Evolutionary conservation across 139 green algal genomes (phyloP).

Genomic region (Volvox africanus): DNA sequence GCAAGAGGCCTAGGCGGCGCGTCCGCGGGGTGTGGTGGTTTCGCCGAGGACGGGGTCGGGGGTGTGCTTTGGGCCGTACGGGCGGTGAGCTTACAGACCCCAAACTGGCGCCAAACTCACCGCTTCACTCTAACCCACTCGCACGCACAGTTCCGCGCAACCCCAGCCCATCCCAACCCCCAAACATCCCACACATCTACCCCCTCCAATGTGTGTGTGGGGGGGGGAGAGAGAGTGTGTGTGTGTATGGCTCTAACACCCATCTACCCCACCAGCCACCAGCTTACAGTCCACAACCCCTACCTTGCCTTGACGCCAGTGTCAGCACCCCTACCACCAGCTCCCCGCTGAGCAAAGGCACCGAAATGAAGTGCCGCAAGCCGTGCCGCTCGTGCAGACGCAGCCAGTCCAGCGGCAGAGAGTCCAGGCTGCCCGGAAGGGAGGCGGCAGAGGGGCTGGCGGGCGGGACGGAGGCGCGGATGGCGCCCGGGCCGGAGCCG

Average conservation of each 20-base stretch:
- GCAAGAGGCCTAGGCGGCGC: background rate
- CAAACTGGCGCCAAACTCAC: background rate
- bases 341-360: background rate
- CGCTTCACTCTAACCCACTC: background rate
- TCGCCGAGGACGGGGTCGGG: background rate
- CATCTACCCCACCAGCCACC: background rate
- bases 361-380: slow-evolving; percentile 13
- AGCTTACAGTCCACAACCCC: background rate
- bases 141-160: too few relatives aligned
- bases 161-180: too few relatives aligned
- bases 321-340: slow-evolving; percentile 19
- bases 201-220: too few relatives aligned
- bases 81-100: too few relatives aligned
- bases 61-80: background rate
- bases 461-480: background rate
- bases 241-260: background rate
- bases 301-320: slow-evolving; percentile 9
- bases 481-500: background rate
- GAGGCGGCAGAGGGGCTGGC: background rate
- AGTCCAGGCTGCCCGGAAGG: background rate
- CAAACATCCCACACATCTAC: too few relatives aligned
- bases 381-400: background rate
- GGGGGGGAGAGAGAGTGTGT: too few relatives aligned
- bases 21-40: background rate
- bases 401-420: slow-evolving; percentile 22